Evolutionary conservation across 1,284 basidiomycete genomes (phyloP).

Genomic region (Cryptococcus floricola): DNA sequence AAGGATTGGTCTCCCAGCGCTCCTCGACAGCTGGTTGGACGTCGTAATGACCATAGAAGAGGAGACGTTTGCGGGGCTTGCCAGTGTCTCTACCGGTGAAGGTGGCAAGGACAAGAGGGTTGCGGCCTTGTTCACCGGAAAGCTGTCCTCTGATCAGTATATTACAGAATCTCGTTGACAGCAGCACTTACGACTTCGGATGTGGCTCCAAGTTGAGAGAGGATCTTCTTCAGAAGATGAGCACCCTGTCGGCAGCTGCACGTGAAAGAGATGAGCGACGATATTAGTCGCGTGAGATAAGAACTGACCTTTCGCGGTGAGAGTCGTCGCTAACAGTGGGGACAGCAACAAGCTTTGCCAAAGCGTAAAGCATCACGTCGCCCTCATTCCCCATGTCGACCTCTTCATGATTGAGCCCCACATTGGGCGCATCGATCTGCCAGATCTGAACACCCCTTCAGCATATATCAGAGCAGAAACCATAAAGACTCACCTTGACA

Average conservation of each 20-base stretch:
- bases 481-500: slow-evolving; percentile 60
- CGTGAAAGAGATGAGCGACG: neutral
- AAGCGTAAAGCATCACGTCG: slow-evolving; percentile 57
- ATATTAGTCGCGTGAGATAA: neutral
- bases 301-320: slow-evolving; percentile 64
- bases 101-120: slow-evolving; percentile 79
- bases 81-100: slow-evolving; percentile 61
- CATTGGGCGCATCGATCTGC: slow-evolving; percentile 19
- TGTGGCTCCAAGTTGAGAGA: slow-evolving; percentile 77
- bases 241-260: slow-evolving; percentile 75
- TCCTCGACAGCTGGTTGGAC: slow-evolving; percentile 72
- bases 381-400: slow-evolving; percentile 40
- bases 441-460: slow-evolving; percentile 22
- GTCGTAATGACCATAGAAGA: slow-evolving; percentile 95
- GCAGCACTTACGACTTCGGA: slow-evolving; percentile 60
- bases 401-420: slow-evolving; percentile 1
- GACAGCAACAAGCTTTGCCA: slow-evolving; percentile 82
- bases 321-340: slow-evolving; percentile 73
- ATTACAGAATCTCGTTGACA: neutral
- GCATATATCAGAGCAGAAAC: neutral
- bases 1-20: slow-evolving; percentile 83
- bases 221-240: slow-evolving; percentile 80
- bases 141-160: slow-evolving; percentile 14
- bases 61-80: slow-evolving; percentile 58
- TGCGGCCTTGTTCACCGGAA: slow-evolving; percentile 57